These are phyloP conservation scores for Cicer pinnatifidum DNA, from an alignment of 306 rosid species.

Conservation along the genomic window DNA sequence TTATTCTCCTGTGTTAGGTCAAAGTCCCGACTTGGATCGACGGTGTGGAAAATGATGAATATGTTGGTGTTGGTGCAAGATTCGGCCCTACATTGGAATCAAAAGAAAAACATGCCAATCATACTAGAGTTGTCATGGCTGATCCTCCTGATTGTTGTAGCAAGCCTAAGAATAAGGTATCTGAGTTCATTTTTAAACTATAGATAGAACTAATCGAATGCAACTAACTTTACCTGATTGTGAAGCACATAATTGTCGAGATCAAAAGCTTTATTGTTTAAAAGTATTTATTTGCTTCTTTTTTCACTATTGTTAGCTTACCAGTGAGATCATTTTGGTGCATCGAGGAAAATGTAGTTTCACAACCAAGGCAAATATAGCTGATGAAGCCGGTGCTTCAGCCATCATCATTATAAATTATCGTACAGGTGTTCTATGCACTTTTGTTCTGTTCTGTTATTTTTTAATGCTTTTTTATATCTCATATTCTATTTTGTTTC, in stretches of 20 bases:
- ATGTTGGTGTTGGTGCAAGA: constrained; percentile 97
- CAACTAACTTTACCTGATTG: constrained; percentile 21
- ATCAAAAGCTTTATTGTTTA: constrained; percentile 36
- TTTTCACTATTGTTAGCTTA: constrained; percentile 67
- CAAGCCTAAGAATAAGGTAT: constrained; percentile 65
- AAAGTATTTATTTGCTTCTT: constrained; percentile 40
- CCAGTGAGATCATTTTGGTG: constrained; percentile 80
- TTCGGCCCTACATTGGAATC: constrained; percentile 91
- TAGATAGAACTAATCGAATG: constrained; percentile 27
- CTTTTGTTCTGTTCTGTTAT: constrained; percentile 21
- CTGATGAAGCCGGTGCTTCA: constrained; percentile 83
- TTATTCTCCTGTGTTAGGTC: constrained; percentile 59
- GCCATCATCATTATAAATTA: constrained; percentile 89
- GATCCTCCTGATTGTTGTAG: constrained; percentile 97
- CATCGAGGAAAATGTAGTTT: constrained; percentile 96
- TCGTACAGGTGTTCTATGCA: constrained; percentile 62
- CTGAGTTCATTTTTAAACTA: constrained; percentile 36
- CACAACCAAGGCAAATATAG: constrained; percentile 88
- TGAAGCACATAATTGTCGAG: constrained; percentile 31
- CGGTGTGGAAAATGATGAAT: constrained; percentile 64
- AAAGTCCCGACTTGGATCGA: constrained; percentile 89
- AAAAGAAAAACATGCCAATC: constrained; percentile 86
- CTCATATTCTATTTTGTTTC: constrained; percentile 9
- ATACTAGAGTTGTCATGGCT: constrained; percentile 84
- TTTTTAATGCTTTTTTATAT: constrained; percentile 29